Base-by-base conservation (phyloP, 331 rosid genomes). In the Acacia pycnantha region DNA sequence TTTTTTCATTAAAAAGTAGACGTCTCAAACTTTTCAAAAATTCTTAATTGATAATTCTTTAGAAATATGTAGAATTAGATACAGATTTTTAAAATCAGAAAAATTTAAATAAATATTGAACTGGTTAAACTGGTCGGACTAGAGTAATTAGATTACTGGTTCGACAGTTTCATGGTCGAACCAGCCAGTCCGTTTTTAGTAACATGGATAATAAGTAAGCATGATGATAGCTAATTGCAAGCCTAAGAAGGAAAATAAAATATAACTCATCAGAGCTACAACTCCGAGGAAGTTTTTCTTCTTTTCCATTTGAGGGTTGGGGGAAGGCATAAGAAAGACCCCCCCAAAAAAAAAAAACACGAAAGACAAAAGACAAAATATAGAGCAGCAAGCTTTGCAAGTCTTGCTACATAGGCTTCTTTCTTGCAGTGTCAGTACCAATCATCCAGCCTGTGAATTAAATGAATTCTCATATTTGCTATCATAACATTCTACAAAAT, bases 381-480 rank as follows among this genome's bases (percentile, higher is more conserved):
- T 8, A 65, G 22, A 5, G 44, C 70, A 29, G 44, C 11, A 31
- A 65, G 44, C 11, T 5, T 6, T 12, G n/a, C 69, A 12, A 12
- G 19, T 29, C 35, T 27, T 27, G 68, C 37, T 12, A 61, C 8
- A 26, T 4, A 61, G 68, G 68, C 68, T 24, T 61, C 19, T 26
- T 61, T 11, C 37, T 24, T 11, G 21, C 69, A 62, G 69, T 5
- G 21, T 11, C 69, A 27, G 9, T 13, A 27, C 21, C 40, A 12
- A 13, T 12, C 9, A 62, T 27, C 40, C 40, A 21, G 9, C 40
- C 69, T 14, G 40, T 26, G 10, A 27, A 26, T 61, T 62, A 46
- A 70, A 11, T 24, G 37, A 71, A 62, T 51, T 53, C 77, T 27
- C 79, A 56, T 74, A 65, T 81, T 81, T 81, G 62, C 73, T 77